phyloP scores from a whole-genome alignment of 2,329 filamentous ascomycete genomes.

The Mycogone perniciosa region DNA sequence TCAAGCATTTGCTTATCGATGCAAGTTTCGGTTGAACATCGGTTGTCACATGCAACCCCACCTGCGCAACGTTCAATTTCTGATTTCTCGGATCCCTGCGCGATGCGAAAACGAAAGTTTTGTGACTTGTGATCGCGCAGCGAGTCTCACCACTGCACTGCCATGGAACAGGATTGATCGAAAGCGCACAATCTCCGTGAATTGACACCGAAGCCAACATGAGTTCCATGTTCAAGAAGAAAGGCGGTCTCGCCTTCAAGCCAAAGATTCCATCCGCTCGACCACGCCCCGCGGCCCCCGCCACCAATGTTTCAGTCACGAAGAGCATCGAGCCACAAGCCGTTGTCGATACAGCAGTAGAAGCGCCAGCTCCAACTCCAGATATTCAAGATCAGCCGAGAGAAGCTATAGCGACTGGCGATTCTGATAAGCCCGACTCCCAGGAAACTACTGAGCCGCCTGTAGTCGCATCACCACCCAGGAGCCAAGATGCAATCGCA shows the following conservation, averaged over 20 bases:
- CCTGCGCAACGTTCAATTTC: not conserved
- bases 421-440: constrained; percentile 1
- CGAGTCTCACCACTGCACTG: not conserved
- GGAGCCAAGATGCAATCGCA: not conserved
- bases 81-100: not conserved
- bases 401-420: not conserved
- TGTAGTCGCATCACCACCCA: not conserved
- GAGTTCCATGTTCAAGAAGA: constrained; percentile 64
- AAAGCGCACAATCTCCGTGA: not conserved
- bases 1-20: constrained; percentile 29
- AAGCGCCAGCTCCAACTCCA: not conserved
- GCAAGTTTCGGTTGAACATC: constrained; percentile 29
- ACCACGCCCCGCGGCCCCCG: constrained; percentile 39
- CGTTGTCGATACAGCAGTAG: not conserved
- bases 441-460: not conserved
- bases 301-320: constrained; percentile 18
- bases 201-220: constrained; percentile 35
- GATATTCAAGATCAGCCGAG: constrained; percentile 1
- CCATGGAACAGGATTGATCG: constrained; percentile 1
- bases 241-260: constrained; percentile 57
- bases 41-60: constrained; percentile 13
- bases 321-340: constrained; percentile 5
- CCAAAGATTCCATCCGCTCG: constrained; percentile 58
- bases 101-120: constrained; percentile 6
- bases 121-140: not conserved